Base-by-base conservation (phyloP, 2,329 filamentous ascomycete species). In the Paradendryphiella salina region DNA sequence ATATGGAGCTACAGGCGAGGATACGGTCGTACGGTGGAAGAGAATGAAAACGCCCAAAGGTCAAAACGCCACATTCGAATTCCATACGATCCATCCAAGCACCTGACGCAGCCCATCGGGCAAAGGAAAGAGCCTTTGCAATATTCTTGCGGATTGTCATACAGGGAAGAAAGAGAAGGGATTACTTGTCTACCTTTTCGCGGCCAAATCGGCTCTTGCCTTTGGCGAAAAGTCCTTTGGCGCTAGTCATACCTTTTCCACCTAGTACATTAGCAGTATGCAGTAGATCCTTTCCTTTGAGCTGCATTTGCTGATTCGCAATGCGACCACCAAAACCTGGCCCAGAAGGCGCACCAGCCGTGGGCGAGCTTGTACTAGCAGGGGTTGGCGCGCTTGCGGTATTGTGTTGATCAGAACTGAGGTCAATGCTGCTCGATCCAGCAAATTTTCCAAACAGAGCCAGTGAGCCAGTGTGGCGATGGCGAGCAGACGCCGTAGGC, bases 201-300 rank as follows among this genome's bases (percentile, higher is more conserved):
- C 75, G 74, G 72, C 79, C 79, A 66, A 96, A 85, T 74, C 90
- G 93, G 76, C 83, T 93, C 76, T 89, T 93, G 61, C 92, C 90
- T 77, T 96, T 96, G 60, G 88, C 90, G 72, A 96, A 86, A 58
- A 96, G 75, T 44, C 92, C 93, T 77, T 96, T 96, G 40, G 92
- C 91, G 51, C 90, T 90, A 70, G 90, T 91, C 57, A 83, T 82
- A 26, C 84, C 85, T 66, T 86, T 87, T 18, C 85, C 85, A 53
- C 85, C 82, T 51, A 87, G 77, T 14, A 84, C 76, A 45, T 90
- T 90, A 46, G 92, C 92, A 17, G 87, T 87, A 59, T 94, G 89
- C 69, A 96, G 81, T 21, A 96, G 77, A 65, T 95, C 91, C 76
- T 96, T 96, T 71, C 92, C 86, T 77, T 92, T 93, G 32, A 86